Conservation (phyloP, 2,329 filamentous ascomycete species). For the Cladosporium oxysporum region DNA sequence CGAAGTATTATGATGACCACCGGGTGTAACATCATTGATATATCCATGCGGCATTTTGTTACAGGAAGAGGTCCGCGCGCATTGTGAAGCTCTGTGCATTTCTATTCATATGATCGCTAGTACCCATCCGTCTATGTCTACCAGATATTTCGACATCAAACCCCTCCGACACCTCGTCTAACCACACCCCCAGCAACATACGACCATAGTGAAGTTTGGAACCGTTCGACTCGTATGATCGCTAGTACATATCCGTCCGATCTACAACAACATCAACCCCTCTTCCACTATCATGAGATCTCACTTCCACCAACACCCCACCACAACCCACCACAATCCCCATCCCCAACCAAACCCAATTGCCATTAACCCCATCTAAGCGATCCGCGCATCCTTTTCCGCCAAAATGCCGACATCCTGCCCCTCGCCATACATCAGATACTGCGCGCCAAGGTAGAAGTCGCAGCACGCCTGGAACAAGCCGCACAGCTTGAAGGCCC, state of each 20-base stretch:
- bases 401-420: conserved; percentile 30
- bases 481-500: conserved; percentile 79
- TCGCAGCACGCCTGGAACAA: conserved; percentile 80
- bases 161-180: neutral
- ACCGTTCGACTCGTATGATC: neutral
- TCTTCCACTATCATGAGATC: neutral
- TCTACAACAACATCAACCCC: neutral
- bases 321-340: neutral
- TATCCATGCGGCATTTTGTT: neutral
- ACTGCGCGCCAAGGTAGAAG: conserved; percentile 71
- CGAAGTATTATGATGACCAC: neutral
- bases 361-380: conserved; percentile 20
- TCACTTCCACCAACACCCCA: neutral
- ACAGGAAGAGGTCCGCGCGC: neutral
- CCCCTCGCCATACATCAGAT: conserved; percentile 66
- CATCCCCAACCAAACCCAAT: conserved; percentile 13
- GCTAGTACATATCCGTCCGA: neutral
- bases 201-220: neutral
- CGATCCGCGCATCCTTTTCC: conserved; percentile 31
- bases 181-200: neutral
- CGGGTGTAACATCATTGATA: neutral
- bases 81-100: neutral
- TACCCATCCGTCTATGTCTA: neutral
- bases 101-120: neutral
- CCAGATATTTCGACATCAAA: neutral